These are phyloP conservation scores for Trichoderma sp. DNA, from an alignment of 2,329 filamentous ascomycete genomes.

Conservation along the genomic window DNA sequence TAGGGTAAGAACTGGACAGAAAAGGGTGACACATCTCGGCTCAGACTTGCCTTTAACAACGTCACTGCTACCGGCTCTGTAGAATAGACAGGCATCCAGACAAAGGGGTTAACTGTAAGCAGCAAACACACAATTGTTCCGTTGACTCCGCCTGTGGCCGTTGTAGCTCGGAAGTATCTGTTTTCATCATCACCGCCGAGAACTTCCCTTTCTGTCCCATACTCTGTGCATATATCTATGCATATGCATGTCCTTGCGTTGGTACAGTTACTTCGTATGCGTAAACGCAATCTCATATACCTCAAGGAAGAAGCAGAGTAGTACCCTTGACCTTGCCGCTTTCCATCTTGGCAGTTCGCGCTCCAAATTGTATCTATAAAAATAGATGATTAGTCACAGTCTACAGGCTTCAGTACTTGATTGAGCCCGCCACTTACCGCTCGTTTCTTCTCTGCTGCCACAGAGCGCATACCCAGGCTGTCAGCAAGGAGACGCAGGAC, in stretches of 20 bases:
- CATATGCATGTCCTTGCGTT: background rate
- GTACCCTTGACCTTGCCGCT: conserved; percentile 67
- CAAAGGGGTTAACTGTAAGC: conserved; percentile 44
- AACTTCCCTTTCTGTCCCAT: background rate
- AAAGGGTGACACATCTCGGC: conserved; percentile 34
- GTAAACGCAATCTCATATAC: conserved; percentile 2
- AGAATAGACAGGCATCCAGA: conserved; percentile 22
- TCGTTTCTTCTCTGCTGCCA: conserved; percentile 80
- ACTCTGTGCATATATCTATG: background rate
- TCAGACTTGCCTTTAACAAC: conserved; percentile 66
- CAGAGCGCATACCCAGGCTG: conserved; percentile 66
- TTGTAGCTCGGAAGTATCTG: conserved; percentile 73
- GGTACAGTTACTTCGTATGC: background rate
- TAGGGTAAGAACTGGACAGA: background rate
- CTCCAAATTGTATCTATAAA: conserved; percentile 73
- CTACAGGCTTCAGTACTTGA: background rate
- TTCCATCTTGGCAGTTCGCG: conserved; percentile 81
- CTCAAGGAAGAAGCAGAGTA: conserved; percentile 49
- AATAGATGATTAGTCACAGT: background rate
- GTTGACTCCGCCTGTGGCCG: conserved; percentile 22
- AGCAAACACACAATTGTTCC: conserved; percentile 48
- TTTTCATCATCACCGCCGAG: conserved; percentile 61
- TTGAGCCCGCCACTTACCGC: conserved; percentile 21
- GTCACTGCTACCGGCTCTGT: conserved; percentile 41
- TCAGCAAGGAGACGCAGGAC: conserved; percentile 74